Conservation (phyloP, 108 stramenopile species). For the Poteriospumella lacustris region DNA sequence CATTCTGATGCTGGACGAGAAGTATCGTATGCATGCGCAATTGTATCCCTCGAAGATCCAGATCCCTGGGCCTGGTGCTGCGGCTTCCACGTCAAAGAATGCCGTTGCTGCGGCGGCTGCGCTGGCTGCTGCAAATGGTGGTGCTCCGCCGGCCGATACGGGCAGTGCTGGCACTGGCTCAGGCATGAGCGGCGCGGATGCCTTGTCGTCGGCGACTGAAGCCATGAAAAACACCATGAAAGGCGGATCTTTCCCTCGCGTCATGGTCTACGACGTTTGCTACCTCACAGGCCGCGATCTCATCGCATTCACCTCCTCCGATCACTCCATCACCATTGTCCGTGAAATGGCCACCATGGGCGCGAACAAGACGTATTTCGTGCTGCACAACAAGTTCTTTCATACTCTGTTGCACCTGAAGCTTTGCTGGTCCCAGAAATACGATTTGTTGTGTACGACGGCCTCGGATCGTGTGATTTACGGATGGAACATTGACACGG, state of each 20-base stretch:
- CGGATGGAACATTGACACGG: slow-evolving; percentile 22
- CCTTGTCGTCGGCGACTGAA: not conserved
- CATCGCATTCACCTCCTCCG: not conserved
- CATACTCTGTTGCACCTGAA: slow-evolving; percentile 17
- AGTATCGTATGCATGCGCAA: not conserved
- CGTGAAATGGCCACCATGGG: not conserved
- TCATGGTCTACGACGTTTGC: not conserved
- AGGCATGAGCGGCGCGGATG: not conserved
- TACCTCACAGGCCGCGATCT: slow-evolving; percentile 11
- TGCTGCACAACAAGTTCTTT: slow-evolving; percentile 4
- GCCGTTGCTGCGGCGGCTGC: too few relatives aligned
- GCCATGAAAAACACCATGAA: too few relatives aligned
- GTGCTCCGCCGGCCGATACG: too few relatives aligned
- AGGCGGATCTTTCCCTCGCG: too few relatives aligned
- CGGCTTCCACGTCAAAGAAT: not conserved
- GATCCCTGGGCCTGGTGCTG: not conserved
- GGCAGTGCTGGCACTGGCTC: too few relatives aligned
- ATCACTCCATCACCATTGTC: slow-evolving; percentile 12
- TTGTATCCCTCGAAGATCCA: slow-evolving; percentile 19
- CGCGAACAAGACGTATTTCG: not conserved
- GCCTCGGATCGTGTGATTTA: slow-evolving; percentile 18
- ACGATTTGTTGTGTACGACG: slow-evolving; percentile 4
- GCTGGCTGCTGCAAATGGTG: too few relatives aligned
- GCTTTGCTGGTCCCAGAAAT: slow-evolving; percentile 10
- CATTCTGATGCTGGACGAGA: slow-evolving; percentile 7